Base-by-base conservation (phyloP, 495 filamentous ascomycete genomes). In the Neurospora sp. region DNA sequence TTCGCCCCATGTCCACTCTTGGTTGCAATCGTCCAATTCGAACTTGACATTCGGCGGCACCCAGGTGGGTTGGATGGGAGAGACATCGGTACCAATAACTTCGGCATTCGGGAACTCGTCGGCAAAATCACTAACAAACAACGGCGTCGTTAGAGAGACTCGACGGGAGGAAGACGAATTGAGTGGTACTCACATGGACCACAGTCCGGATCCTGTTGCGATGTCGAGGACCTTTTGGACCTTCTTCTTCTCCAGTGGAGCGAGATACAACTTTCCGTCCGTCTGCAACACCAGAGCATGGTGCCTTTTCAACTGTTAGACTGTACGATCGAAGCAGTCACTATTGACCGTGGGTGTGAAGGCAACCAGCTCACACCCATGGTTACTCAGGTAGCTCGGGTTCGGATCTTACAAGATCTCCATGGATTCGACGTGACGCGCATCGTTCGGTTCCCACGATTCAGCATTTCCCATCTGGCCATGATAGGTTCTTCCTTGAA, bases 141-240 rank as follows among this genome's bases (percentile, higher is more conserved):
- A 12, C 4, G 20, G 1, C 4, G 22, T 31, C 1, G 12, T 61
- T 14, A 61, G 53, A 0, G 18, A 8, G 27, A 10, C 27, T 35
- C 2, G 12, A 61, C 8, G 22, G 10, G 10, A 8, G 3, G 53
- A 31, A 0, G 27, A 16, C 1, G 12, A 61, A 22, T 27, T 22
- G 45, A 5, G 0, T 6, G 20, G 10, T 16, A 61, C 53, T 61
- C 53, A 61, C 53, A 80, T 80, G 70, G 84, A 83, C 86, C 87
- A 89, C n/a, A 61, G 39, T 6, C 85, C 85, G 2, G 83, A 92
- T 1, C 92, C 92, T 9, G 90, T 92, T 4, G 89, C 91, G 12
- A 93, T 85, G 75, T 93, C 92, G 3, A 94, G 84, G 12, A 93
- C 87, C 20, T 81, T 79, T 72, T 82, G 41, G 18, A 71, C 4